phyloP scores from a whole-genome alignment of 257 asterid genomes.

The Petunia axillaris region DNA sequence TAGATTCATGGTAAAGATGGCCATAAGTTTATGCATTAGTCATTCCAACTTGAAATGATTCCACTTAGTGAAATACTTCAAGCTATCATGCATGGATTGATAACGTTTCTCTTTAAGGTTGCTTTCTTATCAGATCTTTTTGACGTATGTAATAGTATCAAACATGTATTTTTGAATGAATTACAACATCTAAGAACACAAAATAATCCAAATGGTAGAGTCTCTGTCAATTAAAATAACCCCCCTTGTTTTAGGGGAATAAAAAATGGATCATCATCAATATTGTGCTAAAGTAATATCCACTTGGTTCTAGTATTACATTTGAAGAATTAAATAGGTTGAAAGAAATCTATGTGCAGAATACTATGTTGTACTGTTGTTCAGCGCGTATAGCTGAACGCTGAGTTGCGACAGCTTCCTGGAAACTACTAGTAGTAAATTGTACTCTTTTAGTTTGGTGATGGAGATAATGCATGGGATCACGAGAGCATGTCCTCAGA shows the following conservation, averaged over 20 bases:
- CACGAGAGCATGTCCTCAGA: neutral
- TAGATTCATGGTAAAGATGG: too few relatives aligned
- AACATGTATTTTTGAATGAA: neutral
- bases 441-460: neutral
- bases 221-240: neutral
- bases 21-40: too few relatives aligned
- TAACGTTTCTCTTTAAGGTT: neutral
- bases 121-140: neutral
- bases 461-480: neutral
- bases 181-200: neutral
- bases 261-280: neutral
- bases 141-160: neutral
- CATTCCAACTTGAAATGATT: too few relatives aligned
- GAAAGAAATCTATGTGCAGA: neutral
- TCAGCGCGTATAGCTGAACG: neutral
- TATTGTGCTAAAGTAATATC: neutral
- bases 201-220: conserved; percentile 6
- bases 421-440: neutral
- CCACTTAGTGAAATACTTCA: too few relatives aligned
- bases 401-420: neutral
- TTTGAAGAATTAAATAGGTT: neutral
- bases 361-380: neutral
- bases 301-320: neutral
- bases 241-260: neutral
- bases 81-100: too few relatives aligned